A percentile compares a stretch with the other conserved stretches of the same genome.
phyloP scores from a whole-genome alignment of 768 basidiomycete genomes.

The Tylopilus sp. region DNA sequence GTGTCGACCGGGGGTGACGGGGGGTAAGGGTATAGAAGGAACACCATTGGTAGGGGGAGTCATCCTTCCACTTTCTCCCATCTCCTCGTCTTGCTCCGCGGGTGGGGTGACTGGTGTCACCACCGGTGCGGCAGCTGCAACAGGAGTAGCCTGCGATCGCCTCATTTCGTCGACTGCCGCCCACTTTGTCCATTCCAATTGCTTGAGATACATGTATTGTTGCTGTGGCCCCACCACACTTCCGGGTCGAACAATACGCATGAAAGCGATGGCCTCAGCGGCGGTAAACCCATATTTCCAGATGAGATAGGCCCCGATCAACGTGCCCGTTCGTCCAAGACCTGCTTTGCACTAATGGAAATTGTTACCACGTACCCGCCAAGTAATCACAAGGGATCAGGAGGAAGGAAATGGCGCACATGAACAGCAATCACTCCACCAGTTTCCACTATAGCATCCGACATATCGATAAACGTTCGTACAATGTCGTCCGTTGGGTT shows the following conservation, averaged over 20 bases:
- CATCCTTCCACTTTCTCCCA: slow-evolving; percentile 43
- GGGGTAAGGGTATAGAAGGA: slow-evolving; percentile 44
- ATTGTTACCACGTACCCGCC: slow-evolving; percentile 20
- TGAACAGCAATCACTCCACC: slow-evolving; percentile 88
- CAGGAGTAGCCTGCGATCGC: slow-evolving; percentile 39
- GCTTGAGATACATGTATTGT: slow-evolving; percentile 94
- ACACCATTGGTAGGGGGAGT: slow-evolving; percentile 26
- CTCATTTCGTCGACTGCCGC: slow-evolving; percentile 80
- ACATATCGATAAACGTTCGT: slow-evolving; percentile 82
- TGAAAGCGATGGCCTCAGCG: slow-evolving; percentile 93
- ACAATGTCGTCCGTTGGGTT: slow-evolving; percentile 97
- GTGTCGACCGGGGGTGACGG: slow-evolving; percentile 80
- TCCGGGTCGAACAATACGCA: slow-evolving; percentile 96
- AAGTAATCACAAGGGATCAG: slow-evolving; percentile 7
- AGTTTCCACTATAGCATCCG: slow-evolving; percentile 70
- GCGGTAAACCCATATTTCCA: slow-evolving; percentile 99
- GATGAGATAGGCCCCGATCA: slow-evolving; percentile 96
- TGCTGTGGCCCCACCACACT: slow-evolving; percentile 91
- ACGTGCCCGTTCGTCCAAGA: slow-evolving; percentile 90
- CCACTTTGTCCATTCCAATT: slow-evolving; percentile 93
- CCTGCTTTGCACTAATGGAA: slow-evolving; percentile 86
- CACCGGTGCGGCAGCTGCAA: slow-evolving; percentile 41
- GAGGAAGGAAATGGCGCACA: slow-evolving; percentile 44
- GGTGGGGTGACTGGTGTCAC: slow-evolving; percentile 80
- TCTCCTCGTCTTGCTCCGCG: slow-evolving; percentile 69